A percentile compares a stretch with the other conserved stretches of the same genome.
Evolutionary conservation across 2,329 filamentous ascomycete genomes (phyloP).

Genomic region (Neurospora sp.): DNA sequence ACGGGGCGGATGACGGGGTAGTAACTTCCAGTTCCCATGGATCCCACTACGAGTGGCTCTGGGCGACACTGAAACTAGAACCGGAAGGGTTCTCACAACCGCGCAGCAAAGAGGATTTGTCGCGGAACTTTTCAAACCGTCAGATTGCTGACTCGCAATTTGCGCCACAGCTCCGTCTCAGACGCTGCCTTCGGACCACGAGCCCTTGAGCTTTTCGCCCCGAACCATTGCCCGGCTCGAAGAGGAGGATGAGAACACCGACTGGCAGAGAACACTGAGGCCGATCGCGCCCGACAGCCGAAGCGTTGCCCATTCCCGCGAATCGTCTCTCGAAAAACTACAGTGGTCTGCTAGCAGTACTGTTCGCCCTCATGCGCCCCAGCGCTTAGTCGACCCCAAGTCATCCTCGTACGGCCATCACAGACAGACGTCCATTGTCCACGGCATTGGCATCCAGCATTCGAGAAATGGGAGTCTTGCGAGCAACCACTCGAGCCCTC

Average conservation of each 20-base stretch:
- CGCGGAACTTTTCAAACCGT: not conserved
- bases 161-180: conserved; percentile 43
- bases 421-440: conserved; percentile 91
- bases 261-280: conserved; percentile 43
- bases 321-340: conserved; percentile 48
- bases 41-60: not conserved
- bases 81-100: not conserved
- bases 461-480: conserved; percentile 77
- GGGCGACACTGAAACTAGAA: not conserved
- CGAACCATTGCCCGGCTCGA: conserved; percentile 41
- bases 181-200: conserved; percentile 47
- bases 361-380: conserved; percentile 29
- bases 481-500: conserved; percentile 69
- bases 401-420: conserved; percentile 67
- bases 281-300: conserved; percentile 33
- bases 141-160: not conserved
- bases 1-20: not conserved
- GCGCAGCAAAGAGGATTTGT: not conserved
- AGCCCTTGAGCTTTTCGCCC: conserved; percentile 41
- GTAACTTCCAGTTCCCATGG: not conserved
- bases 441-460: conserved; percentile 74
- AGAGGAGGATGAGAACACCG: conserved; percentile 36
- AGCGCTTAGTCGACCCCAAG: conserved; percentile 47
- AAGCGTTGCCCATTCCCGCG: conserved; percentile 42
- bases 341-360: conserved; percentile 20